phyloP scores from a whole-genome alignment of 2,329 filamentous ascomycete species.

The Curvularia spicifera region DNA sequence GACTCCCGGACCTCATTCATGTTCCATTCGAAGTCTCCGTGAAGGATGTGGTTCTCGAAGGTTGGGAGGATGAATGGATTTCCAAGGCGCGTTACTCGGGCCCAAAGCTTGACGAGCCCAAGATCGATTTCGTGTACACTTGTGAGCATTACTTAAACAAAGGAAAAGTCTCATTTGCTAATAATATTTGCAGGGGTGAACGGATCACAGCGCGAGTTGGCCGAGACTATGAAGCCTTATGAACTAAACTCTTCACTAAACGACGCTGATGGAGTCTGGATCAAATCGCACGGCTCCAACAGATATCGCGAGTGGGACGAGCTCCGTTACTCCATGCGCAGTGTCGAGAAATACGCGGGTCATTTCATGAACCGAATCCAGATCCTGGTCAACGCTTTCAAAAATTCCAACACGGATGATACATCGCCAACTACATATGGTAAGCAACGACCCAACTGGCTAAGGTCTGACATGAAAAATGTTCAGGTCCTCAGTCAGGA shows the following conservation, averaged over 20 bases:
- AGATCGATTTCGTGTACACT: slow-evolving; percentile 51
- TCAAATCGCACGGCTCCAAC: slow-evolving; percentile 52
- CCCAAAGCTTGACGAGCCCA: slow-evolving; percentile 47
- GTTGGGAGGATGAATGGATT: slow-evolving; percentile 55
- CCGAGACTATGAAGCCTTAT: slow-evolving; percentile 47
- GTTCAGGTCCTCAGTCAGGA: slow-evolving; percentile 53
- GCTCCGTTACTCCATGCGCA: slow-evolving; percentile 54
- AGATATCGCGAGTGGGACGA: slow-evolving; percentile 56
- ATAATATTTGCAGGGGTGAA: slow-evolving; percentile 54
- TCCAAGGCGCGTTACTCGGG: slow-evolving; percentile 45
- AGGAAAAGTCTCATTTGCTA: neutral
- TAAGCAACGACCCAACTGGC: slow-evolving; percentile 50
- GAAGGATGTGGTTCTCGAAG: slow-evolving; percentile 47
- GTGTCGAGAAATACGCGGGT: slow-evolving; percentile 51
- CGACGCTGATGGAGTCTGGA: slow-evolving; percentile 51
- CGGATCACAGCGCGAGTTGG: slow-evolving; percentile 51
- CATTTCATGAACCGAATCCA: slow-evolving; percentile 54
- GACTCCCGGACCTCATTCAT: neutral
- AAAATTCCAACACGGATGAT: slow-evolving; percentile 13
- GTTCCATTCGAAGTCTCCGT: neutral
- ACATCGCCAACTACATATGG: slow-evolving; percentile 18
- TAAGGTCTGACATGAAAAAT: slow-evolving; percentile 43
- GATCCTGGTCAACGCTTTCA: slow-evolving; percentile 53
- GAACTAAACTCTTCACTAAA: slow-evolving; percentile 53
- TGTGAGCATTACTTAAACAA: neutral